Evolutionary conservation across 768 basidiomycete genomes (phyloP).

Genomic region (Macrocybe gigantea): DNA sequence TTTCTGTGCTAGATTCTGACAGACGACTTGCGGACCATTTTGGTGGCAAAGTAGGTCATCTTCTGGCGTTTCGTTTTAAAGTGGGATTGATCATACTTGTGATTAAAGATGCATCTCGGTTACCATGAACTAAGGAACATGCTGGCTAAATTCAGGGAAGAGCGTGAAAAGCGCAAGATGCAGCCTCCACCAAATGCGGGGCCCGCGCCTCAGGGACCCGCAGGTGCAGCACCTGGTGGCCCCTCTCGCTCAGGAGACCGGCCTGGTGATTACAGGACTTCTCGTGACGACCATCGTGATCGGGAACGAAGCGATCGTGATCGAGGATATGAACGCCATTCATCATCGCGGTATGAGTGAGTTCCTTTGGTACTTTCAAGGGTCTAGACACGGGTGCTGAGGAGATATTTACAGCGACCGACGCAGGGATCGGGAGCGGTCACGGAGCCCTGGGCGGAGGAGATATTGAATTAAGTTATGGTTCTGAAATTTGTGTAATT

Average conservation of each 20-base stretch:
- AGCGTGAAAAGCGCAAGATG: constrained; percentile 75
- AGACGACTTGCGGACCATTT: constrained; percentile 98
- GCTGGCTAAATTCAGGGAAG: constrained; percentile 85
- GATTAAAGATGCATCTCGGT: constrained; percentile 89
- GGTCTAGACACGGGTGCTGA: no score
- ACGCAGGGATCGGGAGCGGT: constrained; percentile 67
- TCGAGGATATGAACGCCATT: constrained; percentile 64
- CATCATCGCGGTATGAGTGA: constrained; percentile 70
- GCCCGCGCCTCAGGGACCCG: constrained; percentile 30
- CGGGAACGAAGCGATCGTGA: constrained; percentile 62
- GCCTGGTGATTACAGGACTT: constrained; percentile 47
- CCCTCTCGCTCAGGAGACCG: constrained; percentile 31
- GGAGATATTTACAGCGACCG: constrained; percentile 43
- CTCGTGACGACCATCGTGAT: constrained; percentile 57
- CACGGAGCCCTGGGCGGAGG: constrained; percentile 64
- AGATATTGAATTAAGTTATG: constrained; percentile 37
- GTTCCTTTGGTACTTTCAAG: constrained; percentile 16
- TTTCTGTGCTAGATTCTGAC: constrained; percentile 96
- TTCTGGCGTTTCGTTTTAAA: constrained; percentile 8
- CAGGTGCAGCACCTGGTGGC: constrained; percentile 31
- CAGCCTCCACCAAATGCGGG: constrained; percentile 32
- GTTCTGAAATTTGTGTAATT: neutral
- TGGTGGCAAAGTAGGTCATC: constrained; percentile 85
- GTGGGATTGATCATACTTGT: constrained; percentile 20
- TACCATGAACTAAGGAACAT: constrained; percentile 98